Conservation (phyloP, 768 basidiomycete genomes). For the Rossbeevera mucosa region DNA sequence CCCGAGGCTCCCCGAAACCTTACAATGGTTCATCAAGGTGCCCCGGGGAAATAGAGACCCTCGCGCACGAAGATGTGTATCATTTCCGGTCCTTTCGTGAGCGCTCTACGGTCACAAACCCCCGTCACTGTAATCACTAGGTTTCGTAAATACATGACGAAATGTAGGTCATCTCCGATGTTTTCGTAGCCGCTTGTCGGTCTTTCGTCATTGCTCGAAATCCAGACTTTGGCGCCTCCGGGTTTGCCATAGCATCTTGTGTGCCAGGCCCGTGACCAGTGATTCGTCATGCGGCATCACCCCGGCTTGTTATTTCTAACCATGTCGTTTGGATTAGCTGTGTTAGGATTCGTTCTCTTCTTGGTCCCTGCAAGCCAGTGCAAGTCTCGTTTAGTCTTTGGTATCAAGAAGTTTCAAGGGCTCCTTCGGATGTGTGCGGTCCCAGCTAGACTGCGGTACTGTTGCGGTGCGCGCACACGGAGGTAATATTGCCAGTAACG, state of each 20-base stretch:
- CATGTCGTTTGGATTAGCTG: not conserved
- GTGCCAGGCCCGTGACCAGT: no score
- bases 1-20: not conserved
- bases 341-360: not conserved
- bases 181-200: not conserved
- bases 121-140: not conserved
- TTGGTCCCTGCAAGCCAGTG: not conserved
- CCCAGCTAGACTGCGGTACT: slow-evolving; percentile 13
- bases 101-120: not conserved
- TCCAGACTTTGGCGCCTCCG: not conserved
- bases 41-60: not conserved
- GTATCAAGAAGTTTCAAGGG: not conserved
- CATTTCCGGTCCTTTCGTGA: not conserved
- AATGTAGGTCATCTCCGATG: not conserved
- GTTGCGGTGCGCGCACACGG: slow-evolving; percentile 3
- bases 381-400: not conserved
- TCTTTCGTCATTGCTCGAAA: not conserved
- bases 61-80: not conserved
- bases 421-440: slow-evolving; percentile 5
- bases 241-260: no score
- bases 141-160: not conserved
- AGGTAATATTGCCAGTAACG: not conserved
- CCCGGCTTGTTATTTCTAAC: not conserved
- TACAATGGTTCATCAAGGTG: not conserved
- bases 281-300: not conserved